Conservation (phyloP, 306 rosid genomes). For the Argentina anserina region DNA sequence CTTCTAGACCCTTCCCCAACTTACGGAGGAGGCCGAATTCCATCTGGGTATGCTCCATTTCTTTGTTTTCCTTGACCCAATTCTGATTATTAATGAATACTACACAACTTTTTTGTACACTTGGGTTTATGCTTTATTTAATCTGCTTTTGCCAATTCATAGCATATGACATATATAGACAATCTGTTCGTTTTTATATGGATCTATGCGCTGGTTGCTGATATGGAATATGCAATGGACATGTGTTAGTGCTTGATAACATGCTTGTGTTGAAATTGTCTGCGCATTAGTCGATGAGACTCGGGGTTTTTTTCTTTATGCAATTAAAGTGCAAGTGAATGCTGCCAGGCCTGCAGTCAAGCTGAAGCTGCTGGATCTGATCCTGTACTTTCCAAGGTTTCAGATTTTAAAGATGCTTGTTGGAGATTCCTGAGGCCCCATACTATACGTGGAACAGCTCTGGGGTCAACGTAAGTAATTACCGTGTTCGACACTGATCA, state of each 20-base stretch:
- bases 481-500: neutral
- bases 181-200: too few species aligned
- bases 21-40: conserved; percentile 28
- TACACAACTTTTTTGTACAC: neutral
- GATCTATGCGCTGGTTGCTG: neutral
- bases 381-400: conserved; percentile 51
- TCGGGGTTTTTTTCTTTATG: conserved; percentile 12
- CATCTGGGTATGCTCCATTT: conserved; percentile 49
- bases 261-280: neutral
- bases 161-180: too few species aligned
- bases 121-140: too few species aligned
- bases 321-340: conserved; percentile 33
- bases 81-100: neutral
- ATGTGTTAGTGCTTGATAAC: neutral
- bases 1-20: conserved; percentile 29
- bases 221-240: neutral
- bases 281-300: conserved; percentile 9
- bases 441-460: conserved; percentile 83
- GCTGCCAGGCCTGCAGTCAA: conserved; percentile 73
- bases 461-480: conserved; percentile 77
- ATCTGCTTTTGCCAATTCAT: too few species aligned
- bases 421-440: conserved; percentile 99
- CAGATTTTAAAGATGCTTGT: conserved; percentile 79
- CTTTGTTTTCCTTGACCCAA: neutral
- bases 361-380: conserved; percentile 77